Percentiles rank a stretch among this genome's conserved stretches.
These are phyloP conservation scores for Primulina huaijiensis DNA, from an alignment of 257 asterid species.

Conservation along the genomic window DNA sequence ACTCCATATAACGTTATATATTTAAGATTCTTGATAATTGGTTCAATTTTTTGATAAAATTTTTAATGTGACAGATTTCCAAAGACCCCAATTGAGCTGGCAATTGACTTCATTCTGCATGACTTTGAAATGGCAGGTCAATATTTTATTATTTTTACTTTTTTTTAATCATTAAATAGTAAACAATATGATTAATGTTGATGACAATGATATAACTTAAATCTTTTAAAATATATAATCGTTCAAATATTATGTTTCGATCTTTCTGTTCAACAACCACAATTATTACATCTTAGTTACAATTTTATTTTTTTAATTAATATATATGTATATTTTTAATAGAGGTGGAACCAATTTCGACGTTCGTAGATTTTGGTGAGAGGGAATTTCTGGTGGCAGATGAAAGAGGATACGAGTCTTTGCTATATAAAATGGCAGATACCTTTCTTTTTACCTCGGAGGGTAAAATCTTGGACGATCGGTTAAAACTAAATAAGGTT, in stretches of 20 bases:
- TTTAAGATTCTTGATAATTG: background rate
- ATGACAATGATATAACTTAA: too few relatives aligned
- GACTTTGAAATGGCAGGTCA: constrained; percentile 99
- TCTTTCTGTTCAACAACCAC: too few relatives aligned
- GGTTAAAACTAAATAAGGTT: constrained; percentile 84
- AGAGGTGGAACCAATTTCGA: constrained; percentile 95
- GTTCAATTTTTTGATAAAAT: background rate
- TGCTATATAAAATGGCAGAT: constrained; percentile 70
- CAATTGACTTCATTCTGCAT: constrained; percentile 90
- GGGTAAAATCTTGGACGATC: constrained; percentile 57
- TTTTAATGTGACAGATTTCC: constrained; percentile 42
- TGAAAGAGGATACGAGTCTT: constrained; percentile 87
- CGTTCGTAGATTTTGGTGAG: constrained; percentile 85
- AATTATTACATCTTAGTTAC: background rate
- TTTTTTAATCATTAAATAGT: background rate
- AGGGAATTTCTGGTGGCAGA: constrained; percentile 81
- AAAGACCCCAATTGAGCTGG: constrained; percentile 84
- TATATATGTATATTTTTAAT: background rate
- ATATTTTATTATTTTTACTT: background rate
- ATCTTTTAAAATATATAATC: too few relatives aligned
- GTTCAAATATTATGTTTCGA: too few relatives aligned
- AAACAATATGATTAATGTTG: background rate
- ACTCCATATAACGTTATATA: too few relatives aligned
- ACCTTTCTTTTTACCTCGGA: constrained; percentile 52
- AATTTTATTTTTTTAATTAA: constrained; percentile 19